Conservation (phyloP, 345 rosid species). For the Camelina sativa region DNA sequence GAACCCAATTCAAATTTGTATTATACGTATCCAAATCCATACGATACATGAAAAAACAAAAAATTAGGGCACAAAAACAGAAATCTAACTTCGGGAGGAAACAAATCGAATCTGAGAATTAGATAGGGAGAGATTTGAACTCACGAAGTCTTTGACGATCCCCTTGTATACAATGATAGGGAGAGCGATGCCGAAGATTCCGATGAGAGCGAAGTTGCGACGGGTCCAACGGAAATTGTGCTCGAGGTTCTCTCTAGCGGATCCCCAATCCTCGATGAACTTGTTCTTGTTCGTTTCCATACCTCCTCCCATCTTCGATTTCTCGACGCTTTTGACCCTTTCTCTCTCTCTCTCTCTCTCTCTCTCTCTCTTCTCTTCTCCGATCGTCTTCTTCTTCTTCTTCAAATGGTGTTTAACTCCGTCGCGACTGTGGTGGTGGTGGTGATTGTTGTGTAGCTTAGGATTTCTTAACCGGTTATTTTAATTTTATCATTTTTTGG, state of each 20-base stretch:
- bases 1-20: not conserved
- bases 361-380: slow-evolving; percentile 5
- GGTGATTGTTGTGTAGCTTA: not conserved
- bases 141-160: slow-evolving; percentile 84
- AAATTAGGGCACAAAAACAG: slow-evolving; percentile 35
- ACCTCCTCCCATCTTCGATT: slow-evolving; percentile 80
- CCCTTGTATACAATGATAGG: slow-evolving; percentile 87
- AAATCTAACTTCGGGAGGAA: not conserved
- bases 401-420: slow-evolving; percentile 9
- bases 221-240: slow-evolving; percentile 95
- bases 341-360: no score
- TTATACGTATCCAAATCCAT: not conserved
- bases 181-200: slow-evolving; percentile 86
- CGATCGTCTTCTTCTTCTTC: slow-evolving; percentile 3
- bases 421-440: slow-evolving; percentile 11
- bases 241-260: slow-evolving; percentile 88
- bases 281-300: slow-evolving; percentile 91
- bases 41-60: not conserved
- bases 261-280: slow-evolving; percentile 92
- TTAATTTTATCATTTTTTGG: not conserved
- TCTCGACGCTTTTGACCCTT: slow-evolving; percentile 13
- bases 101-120: not conserved
- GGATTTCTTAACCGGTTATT: slow-evolving; percentile 20
- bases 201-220: slow-evolving; percentile 84
- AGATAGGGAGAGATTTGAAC: slow-evolving; percentile 11